Evolutionary conservation across 352 stramenopile genomes (phyloP).

Genomic region (Phytophthora parvispora): DNA sequence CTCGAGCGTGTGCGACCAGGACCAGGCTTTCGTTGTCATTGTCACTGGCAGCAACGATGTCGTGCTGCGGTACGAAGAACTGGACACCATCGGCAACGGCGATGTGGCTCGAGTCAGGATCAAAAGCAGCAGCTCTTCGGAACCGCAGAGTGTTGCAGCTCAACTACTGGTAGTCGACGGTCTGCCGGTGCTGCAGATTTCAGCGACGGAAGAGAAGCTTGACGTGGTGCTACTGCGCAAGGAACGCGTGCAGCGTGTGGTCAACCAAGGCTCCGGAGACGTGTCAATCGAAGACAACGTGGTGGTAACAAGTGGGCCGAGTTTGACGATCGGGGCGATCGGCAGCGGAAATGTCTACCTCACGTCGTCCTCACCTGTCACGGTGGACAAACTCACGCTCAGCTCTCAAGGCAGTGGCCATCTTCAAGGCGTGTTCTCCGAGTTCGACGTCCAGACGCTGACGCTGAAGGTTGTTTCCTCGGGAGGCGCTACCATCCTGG

Average conservation of each 20-base stretch:
- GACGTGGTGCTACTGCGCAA: slow-evolving; percentile 30
- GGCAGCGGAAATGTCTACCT: slow-evolving; percentile 21
- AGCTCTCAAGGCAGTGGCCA: slow-evolving; percentile 19
- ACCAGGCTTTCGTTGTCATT: slow-evolving; percentile 22
- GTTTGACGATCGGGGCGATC: slow-evolving; percentile 5
- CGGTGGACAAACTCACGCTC: slow-evolving; percentile 18
- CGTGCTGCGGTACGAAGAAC: slow-evolving; percentile 18
- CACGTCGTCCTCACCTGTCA: slow-evolving; percentile 1
- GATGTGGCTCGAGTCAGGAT: slow-evolving; percentile 27
- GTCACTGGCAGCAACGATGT: slow-evolving; percentile 35
- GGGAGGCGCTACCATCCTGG: background rate
- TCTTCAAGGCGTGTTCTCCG: slow-evolving; percentile 20
- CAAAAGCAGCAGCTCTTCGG: background rate
- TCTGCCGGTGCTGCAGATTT: slow-evolving; percentile 25
- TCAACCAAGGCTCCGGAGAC: slow-evolving; percentile 28
- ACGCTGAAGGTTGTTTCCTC: slow-evolving; percentile 10
- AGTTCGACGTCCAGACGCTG: slow-evolving; percentile 20
- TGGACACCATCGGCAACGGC: background rate
- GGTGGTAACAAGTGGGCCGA: slow-evolving; percentile 16
- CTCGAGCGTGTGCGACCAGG: slow-evolving; percentile 9
- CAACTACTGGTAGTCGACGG: slow-evolving; percentile 17
- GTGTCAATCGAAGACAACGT: slow-evolving; percentile 21
- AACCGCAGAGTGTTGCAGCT: background rate
- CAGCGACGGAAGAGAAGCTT: slow-evolving; percentile 3
- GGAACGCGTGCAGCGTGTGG: slow-evolving; percentile 11